A percentile compares a stretch with the other conserved stretches of the same genome.
These are phyloP conservation scores for Chalaropsis thielavioides DNA, from an alignment of 2,329 filamentous ascomycete genomes.

Conservation along the genomic window DNA sequence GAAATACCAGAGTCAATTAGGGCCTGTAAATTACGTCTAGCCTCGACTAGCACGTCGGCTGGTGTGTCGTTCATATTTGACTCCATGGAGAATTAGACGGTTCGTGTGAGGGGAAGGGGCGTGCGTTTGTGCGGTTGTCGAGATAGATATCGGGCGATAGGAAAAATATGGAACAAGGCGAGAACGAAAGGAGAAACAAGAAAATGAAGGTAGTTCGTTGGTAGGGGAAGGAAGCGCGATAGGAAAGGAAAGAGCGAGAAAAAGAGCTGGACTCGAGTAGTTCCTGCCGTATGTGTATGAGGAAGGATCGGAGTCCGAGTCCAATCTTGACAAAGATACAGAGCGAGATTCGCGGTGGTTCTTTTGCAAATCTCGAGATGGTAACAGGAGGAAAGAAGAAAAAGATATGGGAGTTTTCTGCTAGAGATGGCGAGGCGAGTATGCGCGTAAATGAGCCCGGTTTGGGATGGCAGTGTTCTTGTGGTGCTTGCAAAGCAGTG, in stretches of 20 bases:
- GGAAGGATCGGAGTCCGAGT: not conserved
- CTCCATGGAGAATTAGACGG: conserved; percentile 9
- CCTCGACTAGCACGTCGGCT: conserved; percentile 32
- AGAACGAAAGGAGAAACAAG: not conserved
- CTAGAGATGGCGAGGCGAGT: not conserved
- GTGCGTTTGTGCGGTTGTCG: not conserved
- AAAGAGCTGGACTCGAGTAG: not conserved
- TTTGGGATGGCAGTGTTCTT: not conserved
- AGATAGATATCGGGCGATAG: not conserved
- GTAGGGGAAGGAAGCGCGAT: not conserved
- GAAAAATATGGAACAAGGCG: not conserved
- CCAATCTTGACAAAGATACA: not conserved
- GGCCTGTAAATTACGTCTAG: conserved; percentile 32
- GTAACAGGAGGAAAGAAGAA: not conserved
- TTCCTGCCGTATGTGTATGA: not conserved
- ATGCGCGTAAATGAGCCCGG: not conserved
- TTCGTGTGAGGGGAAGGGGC: not conserved
- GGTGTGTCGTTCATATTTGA: conserved; percentile 24
- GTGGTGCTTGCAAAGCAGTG: not conserved
- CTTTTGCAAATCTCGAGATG: not conserved
- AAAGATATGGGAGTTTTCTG: not conserved
- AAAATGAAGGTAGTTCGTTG: not conserved
- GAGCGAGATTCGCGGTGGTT: not conserved
- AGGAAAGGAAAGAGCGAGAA: not conserved
- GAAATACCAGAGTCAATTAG: conserved; percentile 33